Base-by-base conservation (phyloP, 805 yeast genomes). In the Metschnikowia dekortorum region DNA sequence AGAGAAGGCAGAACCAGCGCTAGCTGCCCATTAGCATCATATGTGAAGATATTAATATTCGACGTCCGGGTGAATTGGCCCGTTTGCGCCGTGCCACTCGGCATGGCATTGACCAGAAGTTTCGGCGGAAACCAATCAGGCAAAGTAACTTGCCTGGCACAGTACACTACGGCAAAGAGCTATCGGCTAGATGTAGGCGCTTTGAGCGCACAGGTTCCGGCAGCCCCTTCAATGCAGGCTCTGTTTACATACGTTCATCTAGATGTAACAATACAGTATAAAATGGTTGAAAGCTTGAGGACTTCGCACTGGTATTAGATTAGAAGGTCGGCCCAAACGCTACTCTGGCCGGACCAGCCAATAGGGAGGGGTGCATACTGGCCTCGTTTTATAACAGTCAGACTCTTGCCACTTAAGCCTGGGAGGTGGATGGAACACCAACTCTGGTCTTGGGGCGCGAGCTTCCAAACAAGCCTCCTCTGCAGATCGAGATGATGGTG, bases 371-470 rank as follows among this genome's bases (percentile, higher is more conserved):
- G 43, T 29, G 43, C 43, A 14, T 29, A 9, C n/a, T 42, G 10
- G 33, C 38, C 13, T 18, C 11, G 22, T 42, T 42, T 42, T 42
- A 42, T 29, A 22, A 42, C 45, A 42, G 28, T 38, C n/a, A 22
- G n/a, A 41, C 31, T 22, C 22, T n/a, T 33, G 38, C 32, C 28
- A 31, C 54, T 79, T 81, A 89, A 66, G 87, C 96, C 78, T 88
- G 94, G 54, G 96, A 82, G 79, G 87, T 83, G 65, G 95, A 81
- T 74, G 96, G 96, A 47, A 89, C 87, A 69, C 96, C 96, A 53
- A 89, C 84, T 75, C 85, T 82, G 52, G 89, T 80, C 57, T 78
- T 70, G 53, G 76, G 64, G 59, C 75, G 58, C 55, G 68, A 70
- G 41, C 53, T 50, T 35, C 63, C 61, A 50, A 72, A 73, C 61